Evolutionary conservation across 1,284 basidiomycete genomes (phyloP), one percentile per base, ranked within the genome.

Genomic region (Ceratobasidium sp.): DNA sequence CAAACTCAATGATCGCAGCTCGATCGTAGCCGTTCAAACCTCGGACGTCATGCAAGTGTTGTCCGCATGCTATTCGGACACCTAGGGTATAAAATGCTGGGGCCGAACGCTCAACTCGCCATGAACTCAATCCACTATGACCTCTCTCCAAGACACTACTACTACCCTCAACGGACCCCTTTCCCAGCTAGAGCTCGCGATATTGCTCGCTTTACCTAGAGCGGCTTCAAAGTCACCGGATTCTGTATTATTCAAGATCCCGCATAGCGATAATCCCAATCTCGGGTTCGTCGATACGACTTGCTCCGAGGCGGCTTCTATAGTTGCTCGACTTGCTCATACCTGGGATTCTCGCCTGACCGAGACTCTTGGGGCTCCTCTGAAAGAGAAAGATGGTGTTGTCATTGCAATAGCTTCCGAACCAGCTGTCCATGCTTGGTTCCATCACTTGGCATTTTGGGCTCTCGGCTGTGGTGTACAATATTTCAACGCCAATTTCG

Each of bases 401-500:
- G 48, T 28, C 26, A 28, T 67, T 23, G 44, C 42, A 5, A 67
- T 67, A 26, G 17, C 28, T 7, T 20, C 9, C 12, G 1, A 50
- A n/a, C 65, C 65, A 6, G 3, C 44, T 3, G 38, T 67, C 7
- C 40, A 50, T 28, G 42, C 44, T 6, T n/a, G 44, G 40, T 67
- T 67, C 44, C 65, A 67, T 33, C 65, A 46, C 20, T 44, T 67
- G 20, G 65, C 65, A 48, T 67, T 67, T 50, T 67, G 65, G 65
- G 42, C 65, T 23, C 42, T 67, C 6, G 65, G 65, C 4, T 67
- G 65, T 26, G 33, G 23, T 28, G 33, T 59, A 13, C 57, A 59
- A 59, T 59, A 59, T 28, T 13, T 26, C 26, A 59, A 13, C 10
- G 4, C 23, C 5, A 10, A 12, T 59, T 33, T 59, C 23, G 57